Evolutionary conservation across 225 moss, liverwort and hornwort genomes (phyloP).

Genomic region (Pseudisothecium myosuroides): DNA sequence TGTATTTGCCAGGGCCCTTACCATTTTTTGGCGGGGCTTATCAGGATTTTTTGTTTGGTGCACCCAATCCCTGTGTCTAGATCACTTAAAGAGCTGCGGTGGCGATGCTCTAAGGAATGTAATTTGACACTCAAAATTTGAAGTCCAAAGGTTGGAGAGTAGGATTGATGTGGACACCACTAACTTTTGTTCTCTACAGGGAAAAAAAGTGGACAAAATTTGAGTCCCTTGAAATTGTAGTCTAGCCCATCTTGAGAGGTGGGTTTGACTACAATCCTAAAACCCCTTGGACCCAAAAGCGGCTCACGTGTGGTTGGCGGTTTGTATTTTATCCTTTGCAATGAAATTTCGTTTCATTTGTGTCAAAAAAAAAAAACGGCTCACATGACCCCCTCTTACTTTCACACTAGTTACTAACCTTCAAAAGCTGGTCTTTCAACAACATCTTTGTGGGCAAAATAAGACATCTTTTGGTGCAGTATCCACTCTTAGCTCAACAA

Average conservation of each 20-base stretch:
- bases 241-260: background rate
- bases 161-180: background rate
- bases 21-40: no score
- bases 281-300: no score
- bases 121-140: background rate
- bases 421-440: accelerated
- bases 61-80: no score
- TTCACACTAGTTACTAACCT: background rate
- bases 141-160: background rate
- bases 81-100: no score
- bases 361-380: no score
- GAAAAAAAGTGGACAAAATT: background rate
- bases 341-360: no score
- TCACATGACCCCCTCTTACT: background rate
- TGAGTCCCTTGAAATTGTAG: background rate
- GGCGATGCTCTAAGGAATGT: no score
- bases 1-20: no score
- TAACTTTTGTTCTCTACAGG: accelerated
- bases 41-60: no score
- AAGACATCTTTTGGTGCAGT: accelerated
- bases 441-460: background rate
- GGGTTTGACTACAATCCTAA: accelerated
- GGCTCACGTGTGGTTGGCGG: no score
- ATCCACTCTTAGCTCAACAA: background rate
- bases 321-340: no score